Evolutionary conservation across 129 eudicot species (phyloP), one percentile per base, ranked within the genome.

Genomic region (Tagetes erecta): DNA sequence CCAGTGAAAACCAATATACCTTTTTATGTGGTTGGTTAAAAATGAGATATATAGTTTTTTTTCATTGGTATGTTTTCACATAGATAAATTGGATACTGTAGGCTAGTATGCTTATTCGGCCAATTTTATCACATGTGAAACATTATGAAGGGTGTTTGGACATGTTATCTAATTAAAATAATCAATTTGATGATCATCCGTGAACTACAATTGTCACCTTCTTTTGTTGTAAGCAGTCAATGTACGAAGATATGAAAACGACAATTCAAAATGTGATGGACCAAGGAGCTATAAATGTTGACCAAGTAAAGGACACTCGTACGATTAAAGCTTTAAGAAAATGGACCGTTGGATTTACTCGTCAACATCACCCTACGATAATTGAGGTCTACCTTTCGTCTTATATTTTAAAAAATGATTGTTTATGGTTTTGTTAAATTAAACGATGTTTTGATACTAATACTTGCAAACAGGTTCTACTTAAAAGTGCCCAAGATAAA

Each of bases 281-380:
- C 53, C 78, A 63, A 53, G 95, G 96, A 10, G 58, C 5, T 2
- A 62, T 86, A 5, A 20, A 59, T 45, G 55, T 20, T 0, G 85
- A 84, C 4, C 70, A 86, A 36, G 58, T 84, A 2, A 55, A 3
- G 35, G 67, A 51, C 8, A 78, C 76, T 8, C 70, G 75, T 46
- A 66, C 72, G 35, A 62, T 69, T 14, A 45, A 79, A 47, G 63
- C 71, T 56, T 84, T 92, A 71, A 71, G 57, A 67, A 88, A 89
- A 80, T 88, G 96, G 92, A 71, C 82, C 52, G 35, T 68, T 39
- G 85, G 45, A 8, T 92, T 92, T 69, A 78, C 89, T 20, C 83
- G 83, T 11, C 87, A 83, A 30, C 67, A 84, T 35, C 96, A 92
- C 81, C 98, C 92, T 13, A 33, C 98, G n/a, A 70, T 92, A 0